Base-by-base conservation (phyloP, 2,329 filamentous ascomycete genomes). In the Diaporthe aspalathi region DNA sequence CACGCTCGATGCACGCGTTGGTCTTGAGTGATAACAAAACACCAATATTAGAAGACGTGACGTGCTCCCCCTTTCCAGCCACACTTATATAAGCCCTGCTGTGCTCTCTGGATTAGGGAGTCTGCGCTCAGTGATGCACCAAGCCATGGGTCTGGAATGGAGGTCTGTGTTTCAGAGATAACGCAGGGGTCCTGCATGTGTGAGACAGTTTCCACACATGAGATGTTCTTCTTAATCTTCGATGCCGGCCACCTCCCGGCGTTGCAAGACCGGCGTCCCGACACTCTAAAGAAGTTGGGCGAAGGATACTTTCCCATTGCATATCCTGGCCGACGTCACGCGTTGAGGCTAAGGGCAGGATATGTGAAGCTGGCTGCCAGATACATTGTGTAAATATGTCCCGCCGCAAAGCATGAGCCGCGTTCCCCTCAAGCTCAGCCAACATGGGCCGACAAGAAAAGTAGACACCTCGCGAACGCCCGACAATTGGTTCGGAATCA, bases 141-240 rank as follows among this genome's bases (percentile, higher is more conserved):
- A 38, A 7, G 35, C 12, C 5, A 12, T 38, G 35, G 35, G 35
- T 5, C 6, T 11, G 7, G 35, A 12, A 12, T 8, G 35, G 5
- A 38, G 35, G 5, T 12, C 35, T 38, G 35, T 2, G 35, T 38
- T 12, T 12, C 35, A 12, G 35, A 38, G 35, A 38, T 38, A 12
- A 38, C n/a, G n/a, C 27, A 24, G 22, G 5, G 22, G 29, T 49
- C n/a, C 43, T 68, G 43, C 67, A 57, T 60, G n/a, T 60, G 47
- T 47, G 67, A 68, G 43, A 49, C 67, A n/a, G 45, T 24, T 45
- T 29, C 29, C 45, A 65, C 29, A 29, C 60, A 45, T 17, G 16
- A 50, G 29, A 24, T 65, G 16, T 49, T 65, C 57, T 65, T 65
- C 9, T 65, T 50, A 65, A 50, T 45, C 60, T 65, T 65, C n/a